These are phyloP conservation scores for Sparassis latifolia DNA, from an alignment of 1,284 basidiomycete genomes.

Conservation along the genomic window DNA sequence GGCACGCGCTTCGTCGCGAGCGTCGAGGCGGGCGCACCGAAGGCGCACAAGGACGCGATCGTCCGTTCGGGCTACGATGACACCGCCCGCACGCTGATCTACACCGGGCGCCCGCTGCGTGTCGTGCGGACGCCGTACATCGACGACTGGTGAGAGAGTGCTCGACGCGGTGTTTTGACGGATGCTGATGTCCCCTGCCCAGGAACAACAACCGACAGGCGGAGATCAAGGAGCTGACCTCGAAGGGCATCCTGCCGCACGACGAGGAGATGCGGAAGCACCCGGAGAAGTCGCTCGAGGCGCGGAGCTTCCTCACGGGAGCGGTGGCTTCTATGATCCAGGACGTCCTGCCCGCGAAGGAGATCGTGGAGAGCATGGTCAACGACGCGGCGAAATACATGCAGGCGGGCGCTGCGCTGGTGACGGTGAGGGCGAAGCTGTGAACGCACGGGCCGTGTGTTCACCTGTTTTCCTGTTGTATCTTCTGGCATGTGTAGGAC, in stretches of 20 bases:
- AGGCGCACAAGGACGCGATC: conserved; percentile 76
- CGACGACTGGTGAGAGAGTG: conserved; percentile 30
- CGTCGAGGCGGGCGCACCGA: conserved; percentile 74
- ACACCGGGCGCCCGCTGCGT: conserved; percentile 82
- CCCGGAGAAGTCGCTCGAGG: conserved; percentile 62
- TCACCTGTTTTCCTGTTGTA: background rate
- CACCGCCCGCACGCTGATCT: conserved; percentile 76
- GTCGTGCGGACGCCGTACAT: conserved; percentile 79
- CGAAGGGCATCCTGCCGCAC: conserved; percentile 72
- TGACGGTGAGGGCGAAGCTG: conserved; percentile 36
- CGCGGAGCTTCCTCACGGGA: conserved; percentile 71
- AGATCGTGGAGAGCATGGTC: conserved; percentile 80
- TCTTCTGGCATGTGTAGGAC: background rate
- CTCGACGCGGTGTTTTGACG: background rate
- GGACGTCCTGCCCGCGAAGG: conserved; percentile 72
- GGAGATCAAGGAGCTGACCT: conserved; percentile 73
- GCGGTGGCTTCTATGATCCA: conserved; percentile 70
- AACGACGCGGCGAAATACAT: conserved; percentile 52
- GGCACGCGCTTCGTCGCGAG: conserved; percentile 79
- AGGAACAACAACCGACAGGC: conserved; percentile 62
- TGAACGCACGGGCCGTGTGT: conserved; percentile 11
- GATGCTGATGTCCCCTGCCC: background rate
- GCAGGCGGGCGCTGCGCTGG: conserved; percentile 30
- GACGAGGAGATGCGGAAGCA: conserved; percentile 66
- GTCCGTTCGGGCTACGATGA: conserved; percentile 64